Percentiles rank a stretch among this genome's conserved stretches.
These are phyloP conservation scores for Geotrichum klebahnii DNA, from an alignment of 1,139 yeast genomes.

Conservation along the genomic window DNA sequence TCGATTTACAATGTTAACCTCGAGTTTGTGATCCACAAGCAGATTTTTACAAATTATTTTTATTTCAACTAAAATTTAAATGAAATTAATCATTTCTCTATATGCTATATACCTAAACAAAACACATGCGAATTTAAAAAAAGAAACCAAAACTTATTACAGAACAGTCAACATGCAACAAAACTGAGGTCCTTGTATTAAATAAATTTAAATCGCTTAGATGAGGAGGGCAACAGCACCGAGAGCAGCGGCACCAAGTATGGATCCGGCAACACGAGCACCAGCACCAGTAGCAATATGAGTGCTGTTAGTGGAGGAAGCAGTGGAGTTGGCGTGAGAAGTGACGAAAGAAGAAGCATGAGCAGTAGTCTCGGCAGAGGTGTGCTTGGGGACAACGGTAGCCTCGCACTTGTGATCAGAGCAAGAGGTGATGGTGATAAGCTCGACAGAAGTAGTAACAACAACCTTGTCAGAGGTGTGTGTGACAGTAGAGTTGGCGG, in stretches of 20 bases:
- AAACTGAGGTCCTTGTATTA: no score
- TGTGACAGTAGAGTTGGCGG: slow-evolving; percentile 25
- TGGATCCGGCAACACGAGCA: slow-evolving; percentile 30
- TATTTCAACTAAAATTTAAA: no score
- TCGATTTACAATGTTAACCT: no score
- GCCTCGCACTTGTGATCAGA: slow-evolving; percentile 14
- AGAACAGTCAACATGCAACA: no score
- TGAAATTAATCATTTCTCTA: no score
- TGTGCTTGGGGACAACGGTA: slow-evolving; percentile 3
- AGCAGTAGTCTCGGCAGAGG: slow-evolving; percentile 9
- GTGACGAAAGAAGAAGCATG: slow-evolving; percentile 14
- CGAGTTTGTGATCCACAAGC: no score
- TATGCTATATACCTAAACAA: no score
- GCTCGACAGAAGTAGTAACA: slow-evolving; percentile 8
- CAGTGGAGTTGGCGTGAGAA: slow-evolving; percentile 13
- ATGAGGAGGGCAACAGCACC: slow-evolving; percentile 28
- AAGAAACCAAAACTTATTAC: no score
- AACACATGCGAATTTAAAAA: no score
- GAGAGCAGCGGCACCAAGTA: slow-evolving; percentile 30
- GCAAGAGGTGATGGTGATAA: slow-evolving; percentile 17
- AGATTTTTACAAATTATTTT: no score
- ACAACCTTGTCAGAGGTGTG: slow-evolving; percentile 26
- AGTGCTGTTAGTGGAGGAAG: slow-evolving; percentile 22
- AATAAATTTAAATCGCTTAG: slow-evolving; percentile 24
- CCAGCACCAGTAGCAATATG: slow-evolving; percentile 29